Base-by-base conservation (phyloP, 2,329 filamentous ascomycete genomes). In the Alternaria atra region DNA sequence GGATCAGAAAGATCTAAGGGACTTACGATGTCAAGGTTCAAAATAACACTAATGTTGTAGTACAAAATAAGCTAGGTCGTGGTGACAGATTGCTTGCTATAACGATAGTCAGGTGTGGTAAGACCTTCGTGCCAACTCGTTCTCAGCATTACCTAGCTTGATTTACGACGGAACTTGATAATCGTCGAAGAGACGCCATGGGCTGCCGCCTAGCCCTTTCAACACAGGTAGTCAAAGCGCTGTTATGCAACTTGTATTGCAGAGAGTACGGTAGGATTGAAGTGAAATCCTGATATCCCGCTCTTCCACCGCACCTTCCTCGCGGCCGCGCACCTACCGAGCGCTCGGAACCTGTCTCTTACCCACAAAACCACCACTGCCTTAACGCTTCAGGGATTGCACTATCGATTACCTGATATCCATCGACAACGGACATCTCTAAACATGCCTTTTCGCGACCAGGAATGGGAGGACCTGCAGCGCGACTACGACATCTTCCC, bases 401-500 rank as follows among this genome's bases (percentile, higher is more conserved):
- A 39, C 15, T 8, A 15, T 43, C 20, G 10, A 35, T 32, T 43
- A 39, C 27, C n/a, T 17, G 29, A 34, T 40, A 13, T 20, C 32
- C 20, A 52, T 42, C 27, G 37, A 55, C 17, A n/a, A 23, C 32
- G 17, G 20, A 50, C 20, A 8, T 25, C 20, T 25, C 23, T 23
- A 50, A 20, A 27, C 15, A 72, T 71, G 69, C 61, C 66, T 15
- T 69, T 64, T 40, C 58, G 17, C n/a, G 56, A 69, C 20, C 44
- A 40, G 25, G 60, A 68, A 2, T 70, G 64, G 62, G 65, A 72
- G 23, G 63, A 71, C 17, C 39, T 58, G 6, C 61, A 63, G 52
- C 68, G 67, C 44, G 69, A 72, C 53, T 61, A 51, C 35, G 58
- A 52, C 9, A 27, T 61, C 35, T 73, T 73, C 35, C 69, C 69